These are phyloP conservation scores for Hemileccinum impolitum DNA, from an alignment of 768 basidiomycete genomes.

Conservation along the genomic window DNA sequence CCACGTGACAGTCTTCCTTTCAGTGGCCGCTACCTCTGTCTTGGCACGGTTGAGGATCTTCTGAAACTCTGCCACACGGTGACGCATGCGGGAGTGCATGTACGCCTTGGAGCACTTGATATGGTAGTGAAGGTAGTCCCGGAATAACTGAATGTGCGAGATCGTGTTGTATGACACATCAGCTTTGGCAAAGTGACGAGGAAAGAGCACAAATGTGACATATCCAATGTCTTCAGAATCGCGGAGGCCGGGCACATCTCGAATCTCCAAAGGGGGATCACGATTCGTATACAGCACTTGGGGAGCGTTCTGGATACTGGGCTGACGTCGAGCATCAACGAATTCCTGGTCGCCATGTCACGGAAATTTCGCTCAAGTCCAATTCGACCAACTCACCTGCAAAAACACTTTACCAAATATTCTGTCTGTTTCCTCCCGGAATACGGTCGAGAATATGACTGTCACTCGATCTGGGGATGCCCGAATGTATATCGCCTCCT, in stretches of 20 bases:
- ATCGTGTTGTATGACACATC: slow-evolving; percentile 72
- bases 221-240: slow-evolving; percentile 90
- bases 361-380: not conserved
- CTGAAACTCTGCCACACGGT: slow-evolving; percentile 92
- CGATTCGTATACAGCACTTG: slow-evolving; percentile 95
- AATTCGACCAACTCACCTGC: slow-evolving; percentile 55
- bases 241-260: slow-evolving; percentile 77
- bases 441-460: slow-evolving; percentile 95
- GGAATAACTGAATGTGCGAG: slow-evolving; percentile 94
- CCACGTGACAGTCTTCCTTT: slow-evolving; percentile 90
- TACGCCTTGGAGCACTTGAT: slow-evolving; percentile 99
- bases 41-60: slow-evolving; percentile 95
- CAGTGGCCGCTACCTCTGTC: slow-evolving; percentile 77
- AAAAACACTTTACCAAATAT: slow-evolving; percentile 98
- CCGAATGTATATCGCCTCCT: slow-evolving; percentile 95
- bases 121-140: slow-evolving; percentile 99
- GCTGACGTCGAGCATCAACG: slow-evolving; percentile 93
- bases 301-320: slow-evolving; percentile 92
- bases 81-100: slow-evolving; percentile 97
- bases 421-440: slow-evolving; percentile 95
- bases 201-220: slow-evolving; percentile 96
- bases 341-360: slow-evolving; percentile 68
- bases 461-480: slow-evolving; percentile 95
- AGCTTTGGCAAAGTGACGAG: slow-evolving; percentile 85
- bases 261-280: slow-evolving; percentile 95